phyloP scores from a whole-genome alignment of 176 grass and related monocot species.

The Guadua angustifolia region DNA sequence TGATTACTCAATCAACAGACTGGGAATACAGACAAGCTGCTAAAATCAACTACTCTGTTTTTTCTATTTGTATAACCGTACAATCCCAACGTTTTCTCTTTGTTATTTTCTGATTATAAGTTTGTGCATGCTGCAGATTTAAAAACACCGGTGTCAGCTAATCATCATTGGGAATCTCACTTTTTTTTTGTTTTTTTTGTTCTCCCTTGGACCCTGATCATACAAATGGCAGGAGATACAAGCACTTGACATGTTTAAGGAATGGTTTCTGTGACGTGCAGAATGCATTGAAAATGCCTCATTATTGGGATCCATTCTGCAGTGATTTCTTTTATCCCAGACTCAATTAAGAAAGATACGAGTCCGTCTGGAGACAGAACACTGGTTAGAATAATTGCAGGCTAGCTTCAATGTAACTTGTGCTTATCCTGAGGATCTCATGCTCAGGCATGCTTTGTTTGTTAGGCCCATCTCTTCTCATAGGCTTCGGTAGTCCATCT shows the following conservation, averaged over 20 bases:
- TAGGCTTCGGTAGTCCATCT: slow-evolving; percentile 28
- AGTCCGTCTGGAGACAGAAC: not conserved
- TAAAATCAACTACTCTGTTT: slow-evolving; percentile 29
- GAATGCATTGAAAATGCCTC: slow-evolving; percentile 21
- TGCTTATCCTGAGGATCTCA: slow-evolving; percentile 1
- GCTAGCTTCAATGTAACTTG: slow-evolving; percentile 28
- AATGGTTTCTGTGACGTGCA: slow-evolving; percentile 26
- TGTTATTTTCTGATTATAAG: slow-evolving; percentile 44
- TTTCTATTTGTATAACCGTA: slow-evolving; percentile 51
- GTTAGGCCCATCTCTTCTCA: not conserved
- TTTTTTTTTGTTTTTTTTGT: slow-evolving; percentile 32
- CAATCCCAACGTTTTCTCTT: slow-evolving; percentile 39
- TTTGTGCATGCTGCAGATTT: slow-evolving; percentile 32
- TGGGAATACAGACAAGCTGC: slow-evolving; percentile 46
- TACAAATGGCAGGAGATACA: slow-evolving; percentile 53
- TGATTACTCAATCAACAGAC: slow-evolving; percentile 59
- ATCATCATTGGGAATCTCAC: slow-evolving; percentile 51
- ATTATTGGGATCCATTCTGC: slow-evolving; percentile 42
- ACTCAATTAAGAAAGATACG: not conserved
- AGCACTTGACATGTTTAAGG: slow-evolving; percentile 22
- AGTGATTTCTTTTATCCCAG: not conserved
- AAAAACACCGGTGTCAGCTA: slow-evolving; percentile 27
- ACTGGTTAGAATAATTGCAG: slow-evolving; percentile 25
- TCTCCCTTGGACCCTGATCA: slow-evolving; percentile 47
- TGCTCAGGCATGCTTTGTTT: slow-evolving; percentile 6